Evolutionary conservation across 129 eudicot species (phyloP).

Genomic region (Smallanthus sonchifolius): DNA sequence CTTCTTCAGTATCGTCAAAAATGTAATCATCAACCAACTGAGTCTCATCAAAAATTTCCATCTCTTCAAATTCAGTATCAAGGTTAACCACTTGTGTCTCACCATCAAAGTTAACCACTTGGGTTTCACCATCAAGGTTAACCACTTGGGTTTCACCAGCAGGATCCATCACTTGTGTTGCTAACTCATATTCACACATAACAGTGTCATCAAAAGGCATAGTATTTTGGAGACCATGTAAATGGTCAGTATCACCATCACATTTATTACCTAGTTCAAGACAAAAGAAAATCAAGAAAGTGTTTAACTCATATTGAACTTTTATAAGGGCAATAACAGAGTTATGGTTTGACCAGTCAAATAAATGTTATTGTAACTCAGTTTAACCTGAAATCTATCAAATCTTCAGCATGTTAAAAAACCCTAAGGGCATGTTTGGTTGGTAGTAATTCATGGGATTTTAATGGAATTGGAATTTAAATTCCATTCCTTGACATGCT

Average conservation of each 20-base stretch:
- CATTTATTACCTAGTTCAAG: conserved; percentile 28
- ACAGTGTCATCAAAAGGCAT: conserved; percentile 37
- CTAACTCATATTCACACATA: conserved; percentile 51
- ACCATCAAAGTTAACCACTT: conserved; percentile 45
- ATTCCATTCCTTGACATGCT: too few species aligned
- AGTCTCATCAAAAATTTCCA: conserved; percentile 43
- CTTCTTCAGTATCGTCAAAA: conserved; percentile 55
- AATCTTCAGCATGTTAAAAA: not conserved
- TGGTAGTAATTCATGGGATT: too few species aligned
- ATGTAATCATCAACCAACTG: conserved; percentile 46
- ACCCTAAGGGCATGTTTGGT: not conserved
- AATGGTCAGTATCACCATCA: conserved; percentile 23
- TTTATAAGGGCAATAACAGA: not conserved
- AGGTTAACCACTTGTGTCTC: conserved; percentile 57
- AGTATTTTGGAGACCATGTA: conserved; percentile 18
- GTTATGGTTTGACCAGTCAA: not conserved
- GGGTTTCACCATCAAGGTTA: conserved; percentile 52
- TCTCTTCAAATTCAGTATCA: conserved; percentile 48
- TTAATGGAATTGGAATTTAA: too few species aligned
- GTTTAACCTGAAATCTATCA: not conserved
- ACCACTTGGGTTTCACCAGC: conserved; percentile 42
- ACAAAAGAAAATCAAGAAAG: not conserved
- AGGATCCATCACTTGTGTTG: conserved; percentile 44
- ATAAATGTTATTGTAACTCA: not conserved
- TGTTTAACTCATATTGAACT: not conserved